Evolutionary conservation across 2,329 filamentous ascomycete genomes (phyloP).

Genomic region (Verticillium alfalfae): DNA sequence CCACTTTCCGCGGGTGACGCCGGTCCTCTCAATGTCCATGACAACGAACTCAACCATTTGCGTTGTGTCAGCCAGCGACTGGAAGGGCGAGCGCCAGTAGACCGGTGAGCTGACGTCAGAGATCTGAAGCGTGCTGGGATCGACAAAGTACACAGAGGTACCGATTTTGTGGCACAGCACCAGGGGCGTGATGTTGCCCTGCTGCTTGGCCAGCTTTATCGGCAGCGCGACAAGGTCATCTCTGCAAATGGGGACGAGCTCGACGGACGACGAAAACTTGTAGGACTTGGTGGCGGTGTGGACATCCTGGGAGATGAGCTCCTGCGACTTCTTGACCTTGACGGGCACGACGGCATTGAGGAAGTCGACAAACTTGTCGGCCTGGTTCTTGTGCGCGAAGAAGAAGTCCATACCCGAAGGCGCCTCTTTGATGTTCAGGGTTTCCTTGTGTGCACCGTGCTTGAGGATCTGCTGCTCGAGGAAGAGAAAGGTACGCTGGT

Average conservation of each 20-base stretch:
- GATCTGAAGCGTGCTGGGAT: slow-evolving; percentile 86
- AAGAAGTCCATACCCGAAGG: slow-evolving; percentile 96
- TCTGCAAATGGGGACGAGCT: slow-evolving; percentile 92
- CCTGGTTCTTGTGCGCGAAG: slow-evolving; percentile 84
- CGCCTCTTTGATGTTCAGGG: slow-evolving; percentile 96
- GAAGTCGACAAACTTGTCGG: slow-evolving; percentile 89
- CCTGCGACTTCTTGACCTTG: slow-evolving; percentile 68
- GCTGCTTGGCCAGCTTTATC: slow-evolving; percentile 77
- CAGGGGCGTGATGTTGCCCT: slow-evolving; percentile 84
- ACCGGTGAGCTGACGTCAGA: slow-evolving; percentile 75
- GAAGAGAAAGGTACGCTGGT: slow-evolving; percentile 71
- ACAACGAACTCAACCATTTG: slow-evolving; percentile 90
- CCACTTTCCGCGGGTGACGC: slow-evolving; percentile 72
- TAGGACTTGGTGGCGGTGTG: slow-evolving; percentile 89
- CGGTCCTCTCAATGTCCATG: slow-evolving; percentile 84
- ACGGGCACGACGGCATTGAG: slow-evolving; percentile 76
- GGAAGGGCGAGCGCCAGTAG: slow-evolving; percentile 90
- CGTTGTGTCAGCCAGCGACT: slow-evolving; percentile 73
- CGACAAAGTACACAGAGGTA: slow-evolving; percentile 82
- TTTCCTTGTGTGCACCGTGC: slow-evolving; percentile 84
- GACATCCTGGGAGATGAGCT: slow-evolving; percentile 52
- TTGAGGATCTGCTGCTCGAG: slow-evolving; percentile 96
- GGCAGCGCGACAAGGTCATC: slow-evolving; percentile 94
- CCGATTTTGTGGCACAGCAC: slow-evolving; percentile 78
- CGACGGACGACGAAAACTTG: slow-evolving; percentile 89